A percentile compares a stretch with the other conserved stretches of the same genome.
Evolutionary conservation across 75 land plant genomes (phyloP).

Genomic region (Cryptomeria japonica): DNA sequence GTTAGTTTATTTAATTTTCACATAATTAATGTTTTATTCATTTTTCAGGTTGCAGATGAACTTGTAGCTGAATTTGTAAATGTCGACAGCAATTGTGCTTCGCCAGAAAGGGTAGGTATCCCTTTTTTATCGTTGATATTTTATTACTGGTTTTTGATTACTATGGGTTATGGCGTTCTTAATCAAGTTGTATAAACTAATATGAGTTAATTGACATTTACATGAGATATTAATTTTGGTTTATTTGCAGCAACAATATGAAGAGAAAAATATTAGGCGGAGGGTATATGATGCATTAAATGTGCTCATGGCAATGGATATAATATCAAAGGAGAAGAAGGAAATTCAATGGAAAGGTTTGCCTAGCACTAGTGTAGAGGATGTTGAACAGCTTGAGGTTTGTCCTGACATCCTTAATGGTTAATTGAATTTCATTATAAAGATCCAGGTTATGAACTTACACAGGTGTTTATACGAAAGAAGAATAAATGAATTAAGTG

Average conservation of each 20-base stretch:
- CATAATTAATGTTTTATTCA: not conserved
- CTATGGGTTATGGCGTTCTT: not conserved
- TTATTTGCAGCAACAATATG: conserved; percentile 29
- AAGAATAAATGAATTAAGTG: not conserved
- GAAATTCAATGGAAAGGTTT: conserved; percentile 41
- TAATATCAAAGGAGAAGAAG: conserved; percentile 41
- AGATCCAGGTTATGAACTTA: not conserved
- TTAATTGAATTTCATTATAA: not conserved
- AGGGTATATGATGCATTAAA: conserved; percentile 40
- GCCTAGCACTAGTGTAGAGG: conserved; percentile 19
- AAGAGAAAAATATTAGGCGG: conserved; percentile 36
- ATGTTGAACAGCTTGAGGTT: conserved; percentile 30
- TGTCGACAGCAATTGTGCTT: conserved; percentile 30
- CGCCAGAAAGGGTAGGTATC: conserved; percentile 47
- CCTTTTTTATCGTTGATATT: not conserved
- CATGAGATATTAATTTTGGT: not conserved
- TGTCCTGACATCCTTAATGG: not conserved
- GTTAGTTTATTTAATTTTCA: not conserved
- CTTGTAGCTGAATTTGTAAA: conserved; percentile 54
- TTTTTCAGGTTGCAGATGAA: conserved; percentile 63
- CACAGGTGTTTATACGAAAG: not conserved
- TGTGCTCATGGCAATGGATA: conserved; percentile 44
- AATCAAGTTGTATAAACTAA: not conserved
- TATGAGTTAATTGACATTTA: not conserved
- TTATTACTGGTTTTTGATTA: not conserved